Base-by-base conservation (phyloP, 1,284 basidiomycete genomes). In the Sporisorium sorghi region DNA sequence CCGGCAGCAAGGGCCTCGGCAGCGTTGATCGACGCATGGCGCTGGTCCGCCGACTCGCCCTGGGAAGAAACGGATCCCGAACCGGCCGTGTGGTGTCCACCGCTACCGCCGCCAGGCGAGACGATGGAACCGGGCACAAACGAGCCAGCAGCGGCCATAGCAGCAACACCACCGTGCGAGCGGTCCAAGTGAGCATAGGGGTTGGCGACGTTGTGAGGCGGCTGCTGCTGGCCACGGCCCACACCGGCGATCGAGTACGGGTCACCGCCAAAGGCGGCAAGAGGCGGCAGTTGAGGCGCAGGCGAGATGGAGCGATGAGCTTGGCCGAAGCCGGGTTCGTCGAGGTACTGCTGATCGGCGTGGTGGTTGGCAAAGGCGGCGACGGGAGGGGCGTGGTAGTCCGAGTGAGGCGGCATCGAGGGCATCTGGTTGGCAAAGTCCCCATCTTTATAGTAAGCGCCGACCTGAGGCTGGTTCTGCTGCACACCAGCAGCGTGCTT, bases 131-230 rank as follows among this genome's bases (percentile, higher is more conserved):
- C 58, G 19, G 66, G 68, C 12, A 48, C 35, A 33, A 64, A 64
- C 32, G 46, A 56, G 10, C 49, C 58, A 15, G 55, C 28, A n/a
- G 33, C n/a, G n/a, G n/a, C 12, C 39, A 47, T 51, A 47, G 24
- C 44, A 26, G 24, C 46, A 17, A 42, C 50, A 26, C 32, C 46
- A 17, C 46, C 50, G 33, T 71, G 70, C n/a, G 52, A 51, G 14
- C 80, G 76, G 52, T 82, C 78, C 12, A 82, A 64, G 44, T 82
- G 78, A 26, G 78, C 78, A 33, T 82, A 82, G 5, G 80, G 80
- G 67, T 80, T 82, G 56, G 66, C 71, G 12, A 80, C 55, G 51
- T 81, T 81, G 40, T 66, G 43, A n/a, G n/a, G n/a, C 15, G 63
- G 39, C 47, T 57, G 56, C 42, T 72, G 62, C 61, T 64, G 58